Evolutionary conservation across 2,329 filamentous ascomycete species (phyloP).

Genomic region (Neofusicoccum laricinum): DNA sequence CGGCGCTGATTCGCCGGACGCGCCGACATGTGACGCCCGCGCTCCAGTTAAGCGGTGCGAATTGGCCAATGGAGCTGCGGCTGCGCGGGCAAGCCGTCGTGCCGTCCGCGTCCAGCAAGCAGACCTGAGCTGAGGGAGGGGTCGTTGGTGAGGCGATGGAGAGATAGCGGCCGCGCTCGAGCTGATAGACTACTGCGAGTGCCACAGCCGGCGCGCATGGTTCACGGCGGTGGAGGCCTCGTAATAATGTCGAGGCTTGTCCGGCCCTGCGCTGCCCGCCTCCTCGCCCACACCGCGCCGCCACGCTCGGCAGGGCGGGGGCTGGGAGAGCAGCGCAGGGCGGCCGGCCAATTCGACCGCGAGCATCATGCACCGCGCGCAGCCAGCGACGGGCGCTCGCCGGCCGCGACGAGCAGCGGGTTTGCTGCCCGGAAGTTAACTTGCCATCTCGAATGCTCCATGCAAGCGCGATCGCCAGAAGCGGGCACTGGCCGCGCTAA

Average conservation of each 20-base stretch:
- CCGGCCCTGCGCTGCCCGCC: background rate
- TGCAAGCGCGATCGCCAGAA: conserved; percentile 13
- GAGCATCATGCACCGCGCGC: background rate
- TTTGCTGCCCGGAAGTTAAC: background rate
- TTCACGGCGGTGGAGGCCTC: conserved; percentile 6
- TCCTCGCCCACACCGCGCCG: conserved; percentile 2
- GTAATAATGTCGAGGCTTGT: conserved; percentile 9
- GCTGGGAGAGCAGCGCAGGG: background rate
- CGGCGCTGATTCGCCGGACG: background rate
- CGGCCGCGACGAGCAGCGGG: background rate
- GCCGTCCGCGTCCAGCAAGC: background rate
- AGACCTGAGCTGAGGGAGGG: background rate
- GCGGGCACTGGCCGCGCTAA: conserved; percentile 13
- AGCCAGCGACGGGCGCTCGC: background rate
- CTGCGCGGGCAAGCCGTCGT: background rate
- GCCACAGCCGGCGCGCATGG: conserved; percentile 7
- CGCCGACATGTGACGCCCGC: background rate
- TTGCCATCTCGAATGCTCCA: conserved; percentile 5
- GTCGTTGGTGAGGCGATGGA: background rate
- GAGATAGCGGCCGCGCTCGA: background rate
- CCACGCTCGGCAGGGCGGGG: background rate
- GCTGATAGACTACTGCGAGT: conserved; percentile 10
- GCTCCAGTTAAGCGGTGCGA: background rate
- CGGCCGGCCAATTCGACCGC: too few relatives aligned
- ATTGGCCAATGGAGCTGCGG: conserved; percentile 6